Evolutionary conservation across 2,329 filamentous ascomycete genomes (phyloP), one percentile per base, ranked within the genome.

Genomic region (Clonostachys sp.): DNA sequence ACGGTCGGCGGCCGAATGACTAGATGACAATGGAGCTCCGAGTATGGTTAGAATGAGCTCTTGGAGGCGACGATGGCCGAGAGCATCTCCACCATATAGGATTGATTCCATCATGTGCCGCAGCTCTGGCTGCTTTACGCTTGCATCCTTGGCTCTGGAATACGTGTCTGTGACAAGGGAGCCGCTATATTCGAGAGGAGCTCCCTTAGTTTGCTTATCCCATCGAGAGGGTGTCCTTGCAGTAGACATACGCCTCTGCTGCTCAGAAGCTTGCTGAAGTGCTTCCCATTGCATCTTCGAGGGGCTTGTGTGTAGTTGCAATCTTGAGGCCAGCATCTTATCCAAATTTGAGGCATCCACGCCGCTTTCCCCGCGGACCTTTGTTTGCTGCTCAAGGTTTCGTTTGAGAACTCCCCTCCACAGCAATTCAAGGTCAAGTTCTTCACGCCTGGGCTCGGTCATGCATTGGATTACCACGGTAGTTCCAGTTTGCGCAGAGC

Each of bases 391-490:
- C 13, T 57, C 55, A 3, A 72, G 44, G 52, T 55, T 70, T 44
- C 61, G 60, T 45, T 57, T 66, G 42, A 78, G 50, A 34, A 70
- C 57, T 8, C 64, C 63, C 35, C 60, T 61, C 80, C 80, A 83
- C 2, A 83, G 62, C 12, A 57, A 58, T 55, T 83, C 80, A 12
- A 83, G 59, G 41, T 73, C 71, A 45, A 83, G 64, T 53, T 83
- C 78, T 18, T 63, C 59, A 34, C 80, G 69, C 48, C 77, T 68
- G 9, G 67, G 57, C 54, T 80, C 77, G 0, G 78, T 82, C 67
- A 83, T 72, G 55, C 80, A 73, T 56, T 83, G 80, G 10, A 83
- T 65, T 13, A 83, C 73, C 18, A 83, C 58, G 0, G 78, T 81
- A 2, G 71, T 75, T 10, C 78, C 78, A 1, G 57, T 61, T 34